Evolutionary conservation across 805 yeast genomes (phyloP).

Genomic region (Ascoidea rubescens): DNA sequence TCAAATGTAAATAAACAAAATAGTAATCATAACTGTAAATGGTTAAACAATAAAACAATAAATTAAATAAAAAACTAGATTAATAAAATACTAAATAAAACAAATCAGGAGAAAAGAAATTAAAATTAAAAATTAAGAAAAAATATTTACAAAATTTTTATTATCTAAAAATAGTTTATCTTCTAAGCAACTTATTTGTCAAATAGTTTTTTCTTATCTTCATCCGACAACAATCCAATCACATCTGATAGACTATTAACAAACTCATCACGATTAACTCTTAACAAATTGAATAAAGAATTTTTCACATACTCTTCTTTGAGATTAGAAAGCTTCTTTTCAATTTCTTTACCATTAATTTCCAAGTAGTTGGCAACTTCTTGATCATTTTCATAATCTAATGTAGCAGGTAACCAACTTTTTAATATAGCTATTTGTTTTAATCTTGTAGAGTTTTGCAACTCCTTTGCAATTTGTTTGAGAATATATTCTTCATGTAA

Average conservation of each 20-base stretch:
- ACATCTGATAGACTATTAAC: slow-evolving; percentile 43
- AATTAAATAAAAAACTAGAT: too few species aligned
- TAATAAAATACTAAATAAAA: too few species aligned
- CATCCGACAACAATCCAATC: slow-evolving; percentile 34
- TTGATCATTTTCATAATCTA: slow-evolving; percentile 58
- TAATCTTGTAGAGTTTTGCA: slow-evolving; percentile 47
- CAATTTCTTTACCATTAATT: slow-evolving; percentile 52
- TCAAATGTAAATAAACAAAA: too few species aligned
- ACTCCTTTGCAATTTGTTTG: slow-evolving; percentile 53
- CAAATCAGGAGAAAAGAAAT: too few species aligned
- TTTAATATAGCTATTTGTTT: slow-evolving; percentile 79
- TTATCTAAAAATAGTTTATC: too few species aligned
- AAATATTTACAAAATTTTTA: too few species aligned
- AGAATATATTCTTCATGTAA: slow-evolving; percentile 82
- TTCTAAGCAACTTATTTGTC: background rate
- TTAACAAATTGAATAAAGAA: slow-evolving; percentile 44
- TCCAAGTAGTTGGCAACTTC: slow-evolving; percentile 81
- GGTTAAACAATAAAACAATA: too few species aligned
- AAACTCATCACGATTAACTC: slow-evolving; percentile 38
- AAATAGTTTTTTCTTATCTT: slow-evolving; percentile 32
- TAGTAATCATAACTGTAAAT: too few species aligned
- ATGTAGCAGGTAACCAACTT: slow-evolving; percentile 69
- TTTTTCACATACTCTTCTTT: slow-evolving; percentile 55
- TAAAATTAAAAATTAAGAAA: too few species aligned
- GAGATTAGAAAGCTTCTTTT: slow-evolving; percentile 45